Evolutionary conservation across 225 moss, liverwort and hornwort genomes (phyloP).

Genomic region (Ulota crispa): DNA sequence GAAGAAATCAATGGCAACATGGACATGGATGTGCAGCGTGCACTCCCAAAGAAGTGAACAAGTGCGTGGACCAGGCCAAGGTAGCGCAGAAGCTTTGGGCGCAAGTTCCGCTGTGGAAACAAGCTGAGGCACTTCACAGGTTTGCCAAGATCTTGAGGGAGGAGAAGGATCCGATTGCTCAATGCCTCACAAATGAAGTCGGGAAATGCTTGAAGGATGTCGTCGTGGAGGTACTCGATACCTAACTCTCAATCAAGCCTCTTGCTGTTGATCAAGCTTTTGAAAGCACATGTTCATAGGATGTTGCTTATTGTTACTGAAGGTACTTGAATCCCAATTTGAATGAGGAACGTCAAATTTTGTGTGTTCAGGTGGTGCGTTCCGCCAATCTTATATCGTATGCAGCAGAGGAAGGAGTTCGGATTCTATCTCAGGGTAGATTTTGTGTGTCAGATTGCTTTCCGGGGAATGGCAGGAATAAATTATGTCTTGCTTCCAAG

Average conservation of each 20-base stretch:
- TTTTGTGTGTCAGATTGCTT: slow-evolving; percentile 72
- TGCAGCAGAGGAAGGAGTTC: slow-evolving; percentile 70
- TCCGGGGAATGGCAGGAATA: slow-evolving; percentile 77
- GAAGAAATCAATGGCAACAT: neutral
- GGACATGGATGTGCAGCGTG: slow-evolving; percentile 52
- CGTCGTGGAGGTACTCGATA: slow-evolving; percentile 63
- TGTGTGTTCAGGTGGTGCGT: slow-evolving; percentile 61
- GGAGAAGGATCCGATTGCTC: slow-evolving; percentile 68
- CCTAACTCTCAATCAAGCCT: neutral
- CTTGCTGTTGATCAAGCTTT: neutral
- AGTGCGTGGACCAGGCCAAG: slow-evolving; percentile 79
- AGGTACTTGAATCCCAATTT: no score
- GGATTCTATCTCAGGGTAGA: slow-evolving; percentile 58
- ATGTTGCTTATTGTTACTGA: neutral
- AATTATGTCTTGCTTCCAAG: slow-evolving; percentile 77
- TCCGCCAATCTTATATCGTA: slow-evolving; percentile 71
- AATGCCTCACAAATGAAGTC: slow-evolving; percentile 65
- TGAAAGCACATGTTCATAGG: neutral
- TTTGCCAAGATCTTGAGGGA: slow-evolving; percentile 74
- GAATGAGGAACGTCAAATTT: neutral
- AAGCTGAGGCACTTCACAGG: slow-evolving; percentile 74
- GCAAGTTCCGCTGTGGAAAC: slow-evolving; percentile 74
- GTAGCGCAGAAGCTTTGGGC: slow-evolving; percentile 76
- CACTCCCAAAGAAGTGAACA: slow-evolving; percentile 81
- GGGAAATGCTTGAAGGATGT: slow-evolving; percentile 78